phyloP scores from a whole-genome alignment of 2,329 filamentous ascomycete species.

The Cladophialophora exuberans region DNA sequence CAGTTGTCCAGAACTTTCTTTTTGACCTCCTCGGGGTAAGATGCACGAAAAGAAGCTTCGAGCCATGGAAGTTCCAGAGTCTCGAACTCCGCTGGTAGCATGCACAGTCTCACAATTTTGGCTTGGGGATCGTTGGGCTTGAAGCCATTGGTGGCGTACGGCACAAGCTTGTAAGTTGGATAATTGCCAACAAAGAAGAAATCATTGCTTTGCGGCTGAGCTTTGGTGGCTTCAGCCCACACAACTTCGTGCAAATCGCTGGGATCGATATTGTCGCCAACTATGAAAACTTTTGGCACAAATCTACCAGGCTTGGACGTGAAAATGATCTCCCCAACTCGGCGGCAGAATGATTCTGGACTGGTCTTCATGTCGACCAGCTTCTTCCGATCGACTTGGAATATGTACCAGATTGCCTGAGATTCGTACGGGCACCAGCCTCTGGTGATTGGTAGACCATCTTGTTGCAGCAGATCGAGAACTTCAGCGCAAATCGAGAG shows the following conservation, averaged over 20 bases:
- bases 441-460: conserved; percentile 49
- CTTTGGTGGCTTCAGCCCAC: background rate
- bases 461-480: conserved; percentile 39
- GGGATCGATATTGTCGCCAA: conserved; percentile 54
- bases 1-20: background rate
- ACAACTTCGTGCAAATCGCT: background rate
- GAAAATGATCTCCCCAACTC: conserved; percentile 59
- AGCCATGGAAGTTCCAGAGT: background rate
- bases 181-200: background rate
- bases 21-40: background rate
- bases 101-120: background rate
- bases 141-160: background rate
- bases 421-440: conserved; percentile 51
- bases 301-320: conserved; percentile 47
- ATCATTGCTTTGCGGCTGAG: background rate
- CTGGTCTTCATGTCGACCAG: conserved; percentile 56
- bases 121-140: background rate
- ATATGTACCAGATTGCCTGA: conserved; percentile 53
- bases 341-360: conserved; percentile 42
- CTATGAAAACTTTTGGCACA: conserved; percentile 51
- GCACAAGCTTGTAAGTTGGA: background rate
- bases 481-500: conserved; percentile 52
- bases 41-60: background rate
- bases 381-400: conserved; percentile 61
- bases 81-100: background rate